Evolutionary conservation across 2,329 filamentous ascomycete species (phyloP).

Genomic region (Fusarium bulbicola): DNA sequence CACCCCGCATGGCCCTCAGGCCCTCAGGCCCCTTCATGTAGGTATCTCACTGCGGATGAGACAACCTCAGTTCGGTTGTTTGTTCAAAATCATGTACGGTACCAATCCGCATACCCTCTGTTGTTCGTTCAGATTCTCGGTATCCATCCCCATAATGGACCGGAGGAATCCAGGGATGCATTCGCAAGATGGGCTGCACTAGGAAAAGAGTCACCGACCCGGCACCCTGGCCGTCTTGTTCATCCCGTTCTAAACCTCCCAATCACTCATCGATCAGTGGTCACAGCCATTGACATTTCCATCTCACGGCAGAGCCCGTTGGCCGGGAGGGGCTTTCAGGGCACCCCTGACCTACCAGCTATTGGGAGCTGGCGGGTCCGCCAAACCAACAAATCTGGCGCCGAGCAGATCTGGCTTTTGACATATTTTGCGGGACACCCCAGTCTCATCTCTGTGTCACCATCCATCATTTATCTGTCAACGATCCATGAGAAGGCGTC

Average conservation of each 20-base stretch:
- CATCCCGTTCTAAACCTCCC: slow-evolving; percentile 7
- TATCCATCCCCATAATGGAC: slow-evolving; percentile 26
- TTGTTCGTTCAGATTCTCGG: slow-evolving; percentile 22
- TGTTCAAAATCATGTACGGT: slow-evolving; percentile 25
- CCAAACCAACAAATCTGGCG: slow-evolving; percentile 38
- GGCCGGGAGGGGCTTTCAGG: slow-evolving; percentile 39
- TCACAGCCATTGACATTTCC: slow-evolving; percentile 28
- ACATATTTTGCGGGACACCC: slow-evolving; percentile 46
- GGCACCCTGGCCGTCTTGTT: slow-evolving; percentile 27
- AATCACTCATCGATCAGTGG: slow-evolving; percentile 29
- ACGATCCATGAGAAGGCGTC: slow-evolving; percentile 31
- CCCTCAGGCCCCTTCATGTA: slow-evolving; percentile 33
- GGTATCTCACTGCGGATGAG: slow-evolving; percentile 37
- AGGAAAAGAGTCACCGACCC: slow-evolving; percentile 42
- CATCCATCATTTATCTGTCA: slow-evolving; percentile 39
- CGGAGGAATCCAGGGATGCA: slow-evolving; percentile 31
- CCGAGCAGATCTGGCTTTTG: slow-evolving; percentile 44
- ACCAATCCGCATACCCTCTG: slow-evolving; percentile 35
- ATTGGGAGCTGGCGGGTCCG: slow-evolving; percentile 28
- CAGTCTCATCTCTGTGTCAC: slow-evolving; percentile 46
- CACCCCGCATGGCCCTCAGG: slow-evolving; percentile 34
- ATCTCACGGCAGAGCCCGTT: slow-evolving; percentile 39
- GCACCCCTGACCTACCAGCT: slow-evolving; percentile 36
- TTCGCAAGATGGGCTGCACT: slow-evolving; percentile 49
- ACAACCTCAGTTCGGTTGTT: slow-evolving; percentile 30